A percentile compares a stretch with the other conserved stretches of the same genome.
phyloP scores from a whole-genome alignment of 2,329 filamentous ascomycete genomes.

The Clarireedia monteithiana region DNA sequence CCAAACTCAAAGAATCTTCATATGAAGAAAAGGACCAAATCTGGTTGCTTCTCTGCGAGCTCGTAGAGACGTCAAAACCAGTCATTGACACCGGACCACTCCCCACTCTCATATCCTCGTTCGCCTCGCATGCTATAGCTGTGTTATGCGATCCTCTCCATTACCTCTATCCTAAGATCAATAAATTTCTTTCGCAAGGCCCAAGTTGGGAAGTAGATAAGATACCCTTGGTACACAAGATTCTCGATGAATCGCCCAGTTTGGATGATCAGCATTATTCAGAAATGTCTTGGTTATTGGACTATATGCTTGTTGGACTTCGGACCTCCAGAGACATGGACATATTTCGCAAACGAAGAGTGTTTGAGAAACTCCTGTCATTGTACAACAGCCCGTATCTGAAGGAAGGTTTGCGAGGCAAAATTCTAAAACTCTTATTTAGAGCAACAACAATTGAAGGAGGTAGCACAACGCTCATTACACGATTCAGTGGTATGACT shows the following conservation, averaged over 20 bases:
- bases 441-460: constrained; percentile 59
- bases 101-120: constrained; percentile 67
- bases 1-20: constrained; percentile 56
- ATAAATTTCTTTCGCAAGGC: constrained; percentile 70
- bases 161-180: constrained; percentile 78
- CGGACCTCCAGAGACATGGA: constrained; percentile 50
- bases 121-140: constrained; percentile 61
- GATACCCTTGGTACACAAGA: constrained; percentile 60
- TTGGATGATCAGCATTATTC: constrained; percentile 66
- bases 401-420: constrained; percentile 43
- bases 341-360: constrained; percentile 51
- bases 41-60: constrained; percentile 71
- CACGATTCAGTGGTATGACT: constrained; percentile 63
- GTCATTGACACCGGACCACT: constrained; percentile 50
- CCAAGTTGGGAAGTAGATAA: constrained; percentile 70
- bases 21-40: constrained; percentile 71
- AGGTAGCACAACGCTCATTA: constrained; percentile 74
- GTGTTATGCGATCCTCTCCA: constrained; percentile 73
- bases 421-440: constrained; percentile 54
- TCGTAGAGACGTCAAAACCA: constrained; percentile 63
- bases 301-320: constrained; percentile 62
- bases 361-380: constrained; percentile 69
- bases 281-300: constrained; percentile 68
- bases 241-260: constrained; percentile 57
- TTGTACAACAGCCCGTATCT: constrained; percentile 62